phyloP scores from a whole-genome alignment of 73 alveolate genomes.

The Tetrahymena elliotti region DNA sequence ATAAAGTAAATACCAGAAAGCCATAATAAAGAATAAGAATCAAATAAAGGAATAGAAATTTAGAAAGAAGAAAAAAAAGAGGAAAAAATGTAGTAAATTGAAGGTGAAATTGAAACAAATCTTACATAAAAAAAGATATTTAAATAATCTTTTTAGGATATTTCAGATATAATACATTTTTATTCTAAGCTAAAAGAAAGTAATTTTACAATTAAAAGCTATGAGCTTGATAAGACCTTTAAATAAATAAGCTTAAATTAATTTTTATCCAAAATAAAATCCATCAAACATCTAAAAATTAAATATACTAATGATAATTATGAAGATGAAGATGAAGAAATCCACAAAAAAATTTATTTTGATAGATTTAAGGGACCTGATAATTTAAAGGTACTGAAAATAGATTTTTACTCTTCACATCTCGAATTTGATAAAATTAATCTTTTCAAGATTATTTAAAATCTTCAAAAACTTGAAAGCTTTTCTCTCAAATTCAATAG shows the following conservation, averaged over 20 bases:
- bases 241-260: too few species aligned
- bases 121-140: too few species aligned
- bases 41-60: too few species aligned
- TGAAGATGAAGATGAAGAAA: background rate
- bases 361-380: background rate
- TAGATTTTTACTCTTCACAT: too few species aligned
- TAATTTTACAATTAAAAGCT: too few species aligned
- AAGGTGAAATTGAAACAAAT: background rate
- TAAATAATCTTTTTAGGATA: too few species aligned
- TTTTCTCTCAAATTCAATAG: too few species aligned
- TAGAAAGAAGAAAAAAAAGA: background rate
- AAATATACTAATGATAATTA: background rate
- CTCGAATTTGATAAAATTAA: background rate
- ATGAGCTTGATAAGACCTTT: background rate
- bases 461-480: background rate
- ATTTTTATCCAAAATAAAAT: background rate
- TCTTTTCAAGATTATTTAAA: background rate
- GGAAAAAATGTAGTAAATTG: background rate
- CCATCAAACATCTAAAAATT: background rate
- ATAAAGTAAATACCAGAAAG: too few species aligned
- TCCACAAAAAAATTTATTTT: too few species aligned
- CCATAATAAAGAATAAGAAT: too few species aligned
- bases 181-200: background rate
- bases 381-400: too few species aligned
- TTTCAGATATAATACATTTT: background rate